Conservation (phyloP, 805 yeast genomes). For the Teunomyces pallodes region DNA sequence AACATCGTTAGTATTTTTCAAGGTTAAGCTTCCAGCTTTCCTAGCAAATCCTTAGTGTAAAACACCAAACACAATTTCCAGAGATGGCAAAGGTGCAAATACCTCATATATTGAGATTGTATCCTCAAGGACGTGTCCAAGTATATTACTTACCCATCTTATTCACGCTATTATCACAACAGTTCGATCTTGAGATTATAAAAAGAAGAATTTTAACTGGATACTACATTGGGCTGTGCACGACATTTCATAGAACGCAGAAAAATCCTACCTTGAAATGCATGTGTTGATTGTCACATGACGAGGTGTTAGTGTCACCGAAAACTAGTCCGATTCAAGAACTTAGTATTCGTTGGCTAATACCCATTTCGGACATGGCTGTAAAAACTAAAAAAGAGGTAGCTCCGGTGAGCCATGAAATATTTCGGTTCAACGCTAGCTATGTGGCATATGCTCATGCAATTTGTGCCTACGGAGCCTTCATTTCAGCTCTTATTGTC, state of each 20-base stretch:
- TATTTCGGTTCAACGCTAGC: conserved; percentile 53
- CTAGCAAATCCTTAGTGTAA: background rate
- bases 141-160: conserved; percentile 18
- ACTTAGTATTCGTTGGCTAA: background rate
- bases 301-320: background rate
- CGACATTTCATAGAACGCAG: conserved; percentile 10
- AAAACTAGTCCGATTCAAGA: background rate
- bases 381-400: background rate
- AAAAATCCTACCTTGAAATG: background rate
- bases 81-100: too few relatives aligned
- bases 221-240: conserved; percentile 14
- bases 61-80: background rate
- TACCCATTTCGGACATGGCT: background rate
- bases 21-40: background rate
- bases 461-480: conserved; percentile 68
- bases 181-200: conserved; percentile 6
- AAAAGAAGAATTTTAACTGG: conserved; percentile 36
- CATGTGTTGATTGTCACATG: background rate
- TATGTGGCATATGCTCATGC: conserved; percentile 72
- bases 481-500: conserved; percentile 66
- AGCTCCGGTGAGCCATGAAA: background rate
- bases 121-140: background rate
- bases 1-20: conserved; percentile 11
- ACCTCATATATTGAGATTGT: background rate
- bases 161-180: conserved; percentile 4